Evolutionary conservation across 2,329 filamentous ascomycete species (phyloP), one percentile per base, ranked within the genome.

Genomic region (Epichloe glyceriae): DNA sequence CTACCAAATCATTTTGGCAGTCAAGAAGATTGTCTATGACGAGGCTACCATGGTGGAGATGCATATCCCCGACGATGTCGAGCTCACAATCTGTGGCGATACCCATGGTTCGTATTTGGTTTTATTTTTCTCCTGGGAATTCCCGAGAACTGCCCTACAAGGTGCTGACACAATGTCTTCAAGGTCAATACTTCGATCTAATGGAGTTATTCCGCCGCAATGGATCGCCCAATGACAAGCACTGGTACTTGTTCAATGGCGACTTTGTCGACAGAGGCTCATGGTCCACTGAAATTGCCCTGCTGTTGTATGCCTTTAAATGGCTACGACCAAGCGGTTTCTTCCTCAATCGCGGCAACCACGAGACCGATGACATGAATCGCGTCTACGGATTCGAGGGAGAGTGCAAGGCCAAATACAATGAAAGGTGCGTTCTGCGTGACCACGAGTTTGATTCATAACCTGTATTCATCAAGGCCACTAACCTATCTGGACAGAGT

Each of bases 341-440:
- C 76, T 97, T 95, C 79, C 74, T 98, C 56, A 98, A 98, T 75
- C 83, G 93, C 55, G 93, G 93, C 59, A 98, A 98, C 70, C 93
- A 98, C 70, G 93, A 98, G 72, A 97, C 93, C 46, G 91, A 97
- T 65, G 91, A 96, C 69, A 98, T 98, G 93, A 98, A 98, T 75
- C 83, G 88, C 58, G 90, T 93, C 50, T 98, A 98, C 65, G 93
- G 93, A 17, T 98, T 98, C 62, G 93, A 98, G 69, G 93, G 93
- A 64, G 93, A 98, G 67, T 97, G 93, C 75, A 93, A 91, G 68
- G 88, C 88, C 60, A 98, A 98, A 72, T 98, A 98, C 70, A 96
- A 88, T 66, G 93, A 95, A 69, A 84, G 73, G 72, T 61, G 37
- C 26, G 44, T 42, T 19, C 11, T n/a, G 19, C 19, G n/a, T 10